A percentile compares a stretch with the other conserved stretches of the same genome.
Conservation (phyloP, 2,329 filamentous ascomycete genomes). For the Cladophialophora bantiana region DNA sequence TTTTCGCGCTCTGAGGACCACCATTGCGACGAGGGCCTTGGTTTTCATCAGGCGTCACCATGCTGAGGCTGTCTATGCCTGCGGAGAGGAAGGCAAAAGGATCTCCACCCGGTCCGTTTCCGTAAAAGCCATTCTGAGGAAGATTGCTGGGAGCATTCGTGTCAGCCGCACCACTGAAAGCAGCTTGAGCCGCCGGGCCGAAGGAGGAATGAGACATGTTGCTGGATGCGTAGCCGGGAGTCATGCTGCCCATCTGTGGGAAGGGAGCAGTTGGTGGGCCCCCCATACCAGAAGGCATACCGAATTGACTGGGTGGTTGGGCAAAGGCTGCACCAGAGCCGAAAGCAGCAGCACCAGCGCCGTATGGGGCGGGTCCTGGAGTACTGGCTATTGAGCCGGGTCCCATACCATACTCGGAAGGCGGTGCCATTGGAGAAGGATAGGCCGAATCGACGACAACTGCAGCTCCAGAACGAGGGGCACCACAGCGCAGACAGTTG, state of each 20-base stretch:
- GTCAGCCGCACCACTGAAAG: conserved; percentile 88
- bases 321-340: conserved; percentile 65
- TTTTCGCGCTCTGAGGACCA: conserved; percentile 53
- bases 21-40: conserved; percentile 52
- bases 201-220: conserved; percentile 85
- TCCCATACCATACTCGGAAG: conserved; percentile 78
- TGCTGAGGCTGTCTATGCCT: conserved; percentile 65
- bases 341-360: conserved; percentile 72
- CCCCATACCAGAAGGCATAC: conserved; percentile 82
- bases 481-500: conserved; percentile 93
- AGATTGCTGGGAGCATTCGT: conserved; percentile 75
- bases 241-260: conserved; percentile 66
- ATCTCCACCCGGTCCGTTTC: conserved; percentile 61
- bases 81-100: conserved; percentile 70
- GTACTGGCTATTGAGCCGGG: conserved; percentile 86
- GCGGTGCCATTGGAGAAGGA: conserved; percentile 86
- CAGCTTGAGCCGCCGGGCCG: conserved; percentile 89
- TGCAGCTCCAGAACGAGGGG: conserved; percentile 89
- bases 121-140: conserved; percentile 76
- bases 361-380: conserved; percentile 77
- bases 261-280: conserved; percentile 81
- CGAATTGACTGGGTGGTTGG: conserved; percentile 82
- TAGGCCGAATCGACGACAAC: conserved; percentile 94
- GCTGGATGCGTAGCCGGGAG: conserved; percentile 78
- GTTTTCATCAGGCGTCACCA: conserved; percentile 53